phyloP scores from a whole-genome alignment of 2,329 filamentous ascomycete species.

The Corniculantispora saksenae region DNA sequence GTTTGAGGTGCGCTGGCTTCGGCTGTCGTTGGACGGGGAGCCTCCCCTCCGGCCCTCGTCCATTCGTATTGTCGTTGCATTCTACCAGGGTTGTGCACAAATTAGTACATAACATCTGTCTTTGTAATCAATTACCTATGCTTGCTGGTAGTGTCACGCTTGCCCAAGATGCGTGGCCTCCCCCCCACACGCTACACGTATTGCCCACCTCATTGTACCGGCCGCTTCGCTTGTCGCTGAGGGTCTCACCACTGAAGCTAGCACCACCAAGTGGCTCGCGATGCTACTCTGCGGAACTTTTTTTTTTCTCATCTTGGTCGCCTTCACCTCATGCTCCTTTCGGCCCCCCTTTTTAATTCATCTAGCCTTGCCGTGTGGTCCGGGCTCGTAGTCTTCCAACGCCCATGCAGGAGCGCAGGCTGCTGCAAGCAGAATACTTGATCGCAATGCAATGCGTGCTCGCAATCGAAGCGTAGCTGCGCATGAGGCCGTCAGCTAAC shows the following conservation, averaged over 20 bases:
- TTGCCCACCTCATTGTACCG: not conserved
- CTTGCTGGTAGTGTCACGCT: too few relatives aligned
- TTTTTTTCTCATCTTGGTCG: not conserved
- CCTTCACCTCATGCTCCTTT: not conserved
- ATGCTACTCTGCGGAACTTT: not conserved
- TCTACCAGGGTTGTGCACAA: not conserved
- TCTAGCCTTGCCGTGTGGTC: not conserved
- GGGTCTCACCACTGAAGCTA: constrained; percentile 5
- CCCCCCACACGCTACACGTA: not conserved
- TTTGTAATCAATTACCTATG: not conserved
- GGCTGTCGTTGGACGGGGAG: constrained; percentile 6
- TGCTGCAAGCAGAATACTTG: too few relatives aligned
- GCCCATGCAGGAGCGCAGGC: too few relatives aligned
- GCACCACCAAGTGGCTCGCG: constrained; percentile 1
- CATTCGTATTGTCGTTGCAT: not conserved
- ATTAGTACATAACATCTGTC: not conserved
- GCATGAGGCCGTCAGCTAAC: not conserved
- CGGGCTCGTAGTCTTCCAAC: not conserved
- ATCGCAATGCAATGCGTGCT: too few relatives aligned
- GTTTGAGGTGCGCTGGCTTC: not conserved
- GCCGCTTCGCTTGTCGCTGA: constrained; percentile 1
- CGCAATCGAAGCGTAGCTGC: too few relatives aligned
- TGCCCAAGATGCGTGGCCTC: too few relatives aligned
- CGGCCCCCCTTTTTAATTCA: not conserved
- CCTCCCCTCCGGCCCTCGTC: not conserved